Base-by-base conservation (phyloP, 306 rosid species). In the Pterocarpus macrocarpus region DNA sequence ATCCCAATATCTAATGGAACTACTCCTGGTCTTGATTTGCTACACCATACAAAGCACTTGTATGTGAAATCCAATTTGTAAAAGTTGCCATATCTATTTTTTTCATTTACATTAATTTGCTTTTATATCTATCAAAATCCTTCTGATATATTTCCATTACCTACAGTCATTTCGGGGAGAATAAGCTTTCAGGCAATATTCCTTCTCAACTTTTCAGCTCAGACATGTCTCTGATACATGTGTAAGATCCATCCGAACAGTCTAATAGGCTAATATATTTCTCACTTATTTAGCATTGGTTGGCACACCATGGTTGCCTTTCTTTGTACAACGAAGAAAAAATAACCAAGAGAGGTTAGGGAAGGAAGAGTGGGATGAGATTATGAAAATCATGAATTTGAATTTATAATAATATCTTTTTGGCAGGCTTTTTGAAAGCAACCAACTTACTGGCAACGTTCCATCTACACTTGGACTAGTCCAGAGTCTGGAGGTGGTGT, bases 151-250 rank as follows among this genome's bases (percentile, higher is more conserved):
- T 78, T 68, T 79, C 17, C 62, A 36, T 76, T 76, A 47, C 83
- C n/a, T 69, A 32, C 89, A 92, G 95, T 85, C 97, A 92, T 85
- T 76, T 86, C 79, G 91, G 91, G 79, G 64, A 17, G 58, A 92
- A 92, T 71, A 75, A 71, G 61, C 90, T 92, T 71, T 78, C 87
- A 9, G 97, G 90, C 5, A 4, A 4, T 32, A 88, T 92, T 84
- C 92, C 95, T 28, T 17, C 86, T 6, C 4, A 78, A 68, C 93
- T 90, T 49, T 92, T 90, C 65, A 88, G 87, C 80, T 44, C 95
- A 5, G 63, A 82, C 13, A 89, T 90, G 97, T 2, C 7, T 1
- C 84, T 90, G 77, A 13, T 85, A 77, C 97, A 92, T 69, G 86
- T 83, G 97, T 92, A 89, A 90, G 97, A 65, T 64, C 45, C 32